Percentiles rank a stretch among this genome's conserved stretches.
phyloP scores from a whole-genome alignment of 192 early-diverging fungal species.

The Coemansia sp. region DNA sequence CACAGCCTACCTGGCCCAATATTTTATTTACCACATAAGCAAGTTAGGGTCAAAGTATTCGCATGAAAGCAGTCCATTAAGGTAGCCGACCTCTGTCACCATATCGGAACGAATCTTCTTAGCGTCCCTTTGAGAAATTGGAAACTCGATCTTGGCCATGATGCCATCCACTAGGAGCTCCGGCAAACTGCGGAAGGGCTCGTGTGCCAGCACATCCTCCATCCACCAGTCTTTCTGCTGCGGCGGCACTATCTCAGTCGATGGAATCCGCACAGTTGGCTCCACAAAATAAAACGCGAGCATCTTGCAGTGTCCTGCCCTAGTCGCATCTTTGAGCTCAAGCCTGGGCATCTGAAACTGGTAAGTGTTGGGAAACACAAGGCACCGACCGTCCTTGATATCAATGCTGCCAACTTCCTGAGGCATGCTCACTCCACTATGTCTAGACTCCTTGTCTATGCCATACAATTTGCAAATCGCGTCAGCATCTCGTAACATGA shows the following conservation, averaged over 20 bases:
- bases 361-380: slow-evolving; percentile 62
- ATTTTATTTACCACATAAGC: neutral
- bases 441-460: slow-evolving; percentile 12
- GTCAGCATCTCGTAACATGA: slow-evolving; percentile 19
- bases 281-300: slow-evolving; percentile 64
- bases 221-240: slow-evolving; percentile 52
- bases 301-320: slow-evolving; percentile 59
- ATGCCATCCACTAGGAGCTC: slow-evolving; percentile 7
- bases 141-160: slow-evolving; percentile 16
- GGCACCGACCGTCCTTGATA: slow-evolving; percentile 48
- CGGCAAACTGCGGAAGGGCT: slow-evolving; percentile 9
- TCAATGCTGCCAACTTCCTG: slow-evolving; percentile 43
- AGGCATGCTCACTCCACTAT: neutral
- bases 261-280: slow-evolving; percentile 44
- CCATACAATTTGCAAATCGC: slow-evolving; percentile 27
- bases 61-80: neutral
- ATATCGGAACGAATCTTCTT: slow-evolving; percentile 25
- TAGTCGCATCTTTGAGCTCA: slow-evolving; percentile 46
- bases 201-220: neutral
- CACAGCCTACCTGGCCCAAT: neutral
- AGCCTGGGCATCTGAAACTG: slow-evolving; percentile 61
- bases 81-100: neutral
- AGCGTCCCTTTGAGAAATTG: slow-evolving; percentile 42
- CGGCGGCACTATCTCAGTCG: slow-evolving; percentile 57
- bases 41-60: neutral